These are phyloP conservation scores for Yarrowia keelungensis DNA, from an alignment of 805 yeast species.

Conservation along the genomic window DNA sequence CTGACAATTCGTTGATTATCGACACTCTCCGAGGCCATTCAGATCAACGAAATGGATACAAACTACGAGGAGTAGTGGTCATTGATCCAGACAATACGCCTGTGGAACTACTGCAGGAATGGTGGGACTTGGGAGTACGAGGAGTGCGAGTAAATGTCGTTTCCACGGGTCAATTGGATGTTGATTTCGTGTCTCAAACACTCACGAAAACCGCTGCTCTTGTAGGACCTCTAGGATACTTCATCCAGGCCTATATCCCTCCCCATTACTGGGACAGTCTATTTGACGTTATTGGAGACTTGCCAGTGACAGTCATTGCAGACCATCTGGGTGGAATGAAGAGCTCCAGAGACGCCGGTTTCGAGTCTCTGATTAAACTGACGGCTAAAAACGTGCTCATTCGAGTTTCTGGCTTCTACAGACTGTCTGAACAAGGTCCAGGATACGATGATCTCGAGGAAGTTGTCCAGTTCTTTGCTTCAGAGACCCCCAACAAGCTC, in stretches of 20 bases:
- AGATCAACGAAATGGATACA: conserved; percentile 1
- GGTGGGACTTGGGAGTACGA: conserved; percentile 26
- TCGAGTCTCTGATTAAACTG: conserved; percentile 26
- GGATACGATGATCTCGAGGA: conserved; percentile 24
- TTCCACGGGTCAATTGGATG: conserved; percentile 25
- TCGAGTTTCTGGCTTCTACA: conserved; percentile 30
- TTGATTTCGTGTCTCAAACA: conserved; percentile 2
- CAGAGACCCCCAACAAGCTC: conserved; percentile 32
- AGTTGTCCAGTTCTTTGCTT: conserved; percentile 26
- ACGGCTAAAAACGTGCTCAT: conserved; percentile 18
- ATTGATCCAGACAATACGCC: conserved; percentile 15
- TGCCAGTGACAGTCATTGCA: conserved; percentile 30
- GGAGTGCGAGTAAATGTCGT: conserved; percentile 37
- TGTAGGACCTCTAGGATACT: conserved; percentile 30
- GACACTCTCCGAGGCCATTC: conserved; percentile 21
- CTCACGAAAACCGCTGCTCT: conserved; percentile 7
- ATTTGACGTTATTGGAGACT: conserved; percentile 28
- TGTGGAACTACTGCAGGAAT: conserved; percentile 11
- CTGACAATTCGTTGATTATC: conserved; percentile 29
- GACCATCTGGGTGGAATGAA: conserved; percentile 37
- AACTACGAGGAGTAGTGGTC: conserved; percentile 32
- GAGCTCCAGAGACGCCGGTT: conserved; percentile 7
- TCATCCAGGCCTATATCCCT: conserved; percentile 34
- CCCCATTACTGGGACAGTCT: conserved; percentile 32
- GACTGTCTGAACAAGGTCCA: conserved; percentile 28